Percentiles rank a stretch among this genome's conserved stretches.
phyloP scores from a whole-genome alignment of 208 protist species.

The Naegleria gruberi region DNA sequence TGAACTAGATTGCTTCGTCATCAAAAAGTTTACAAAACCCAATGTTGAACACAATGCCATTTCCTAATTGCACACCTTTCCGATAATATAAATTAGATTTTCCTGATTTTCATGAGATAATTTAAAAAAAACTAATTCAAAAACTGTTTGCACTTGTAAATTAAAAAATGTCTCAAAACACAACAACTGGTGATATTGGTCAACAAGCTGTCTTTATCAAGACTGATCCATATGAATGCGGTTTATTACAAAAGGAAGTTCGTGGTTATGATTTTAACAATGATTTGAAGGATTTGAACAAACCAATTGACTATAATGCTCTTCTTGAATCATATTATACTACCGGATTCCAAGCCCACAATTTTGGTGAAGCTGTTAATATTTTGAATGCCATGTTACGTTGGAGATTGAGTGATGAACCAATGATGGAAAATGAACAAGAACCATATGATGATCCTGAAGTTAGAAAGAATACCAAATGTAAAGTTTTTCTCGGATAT shows the following conservation, averaged over 20 bases:
- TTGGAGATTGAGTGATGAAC: constrained; percentile 53
- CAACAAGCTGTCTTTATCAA: not conserved
- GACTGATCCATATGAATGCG: not conserved
- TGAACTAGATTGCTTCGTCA: too few relatives aligned
- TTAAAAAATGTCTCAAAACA: too few relatives aligned
- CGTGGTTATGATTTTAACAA: constrained; percentile 58
- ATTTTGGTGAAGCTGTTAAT: constrained; percentile 59
- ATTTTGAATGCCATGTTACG: constrained; percentile 70
- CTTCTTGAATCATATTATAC: constrained; percentile 49
- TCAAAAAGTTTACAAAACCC: too few relatives aligned
- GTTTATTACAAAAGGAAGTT: not conserved
- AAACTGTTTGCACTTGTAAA: too few relatives aligned
- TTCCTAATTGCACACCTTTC: too few relatives aligned
- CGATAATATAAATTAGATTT: too few relatives aligned
- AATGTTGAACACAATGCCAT: too few relatives aligned
- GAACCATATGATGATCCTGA: constrained; percentile 29
- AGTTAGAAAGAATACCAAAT: constrained; percentile 33
- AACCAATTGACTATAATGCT: constrained; percentile 36
- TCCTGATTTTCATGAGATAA: too few relatives aligned
- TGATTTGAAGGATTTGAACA: constrained; percentile 42
- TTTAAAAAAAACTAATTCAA: too few relatives aligned
- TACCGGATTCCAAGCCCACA: constrained; percentile 71
- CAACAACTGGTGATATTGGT: not conserved
- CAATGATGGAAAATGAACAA: constrained; percentile 44
- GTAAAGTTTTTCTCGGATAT: constrained; percentile 95